Conservation (phyloP, 306 rosid species). For the Cucumis melo region DNA sequence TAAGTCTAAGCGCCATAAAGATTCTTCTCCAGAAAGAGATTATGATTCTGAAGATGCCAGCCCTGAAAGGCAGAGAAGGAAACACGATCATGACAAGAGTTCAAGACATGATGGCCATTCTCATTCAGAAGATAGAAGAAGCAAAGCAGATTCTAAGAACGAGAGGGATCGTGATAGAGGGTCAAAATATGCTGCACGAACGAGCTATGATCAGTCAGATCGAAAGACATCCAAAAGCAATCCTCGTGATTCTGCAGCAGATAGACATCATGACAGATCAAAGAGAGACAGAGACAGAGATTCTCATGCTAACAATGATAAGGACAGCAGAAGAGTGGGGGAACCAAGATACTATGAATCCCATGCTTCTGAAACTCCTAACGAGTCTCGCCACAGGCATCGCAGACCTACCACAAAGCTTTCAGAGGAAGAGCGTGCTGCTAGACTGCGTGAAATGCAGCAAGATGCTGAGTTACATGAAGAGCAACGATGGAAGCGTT, state of each 20-base stretch:
- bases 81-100: constrained; percentile 10
- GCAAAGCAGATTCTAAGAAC: background rate
- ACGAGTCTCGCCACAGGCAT: constrained; percentile 32
- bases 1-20: constrained; percentile 33
- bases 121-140: constrained; percentile 13
- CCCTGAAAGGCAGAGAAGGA: constrained; percentile 28
- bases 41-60: constrained; percentile 39
- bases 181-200: constrained; percentile 23
- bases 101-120: constrained; percentile 20
- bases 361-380: constrained; percentile 14
- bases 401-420: constrained; percentile 54
- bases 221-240: constrained; percentile 18
- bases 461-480: constrained; percentile 88
- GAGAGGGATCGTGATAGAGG: constrained; percentile 16
- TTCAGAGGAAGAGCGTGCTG: constrained; percentile 78
- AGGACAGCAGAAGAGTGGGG: constrained; percentile 17
- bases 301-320: constrained; percentile 18
- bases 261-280: constrained; percentile 30
- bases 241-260: constrained; percentile 11
- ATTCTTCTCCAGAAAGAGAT: constrained; percentile 18
- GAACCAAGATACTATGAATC: constrained; percentile 20
- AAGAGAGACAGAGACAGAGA: constrained; percentile 28
- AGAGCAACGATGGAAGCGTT: constrained; percentile 85
- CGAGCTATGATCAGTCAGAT: constrained; percentile 23
- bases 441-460: constrained; percentile 78